Conservation (phyloP, 1,139 yeast genomes). For the Pichia sp. region DNA sequence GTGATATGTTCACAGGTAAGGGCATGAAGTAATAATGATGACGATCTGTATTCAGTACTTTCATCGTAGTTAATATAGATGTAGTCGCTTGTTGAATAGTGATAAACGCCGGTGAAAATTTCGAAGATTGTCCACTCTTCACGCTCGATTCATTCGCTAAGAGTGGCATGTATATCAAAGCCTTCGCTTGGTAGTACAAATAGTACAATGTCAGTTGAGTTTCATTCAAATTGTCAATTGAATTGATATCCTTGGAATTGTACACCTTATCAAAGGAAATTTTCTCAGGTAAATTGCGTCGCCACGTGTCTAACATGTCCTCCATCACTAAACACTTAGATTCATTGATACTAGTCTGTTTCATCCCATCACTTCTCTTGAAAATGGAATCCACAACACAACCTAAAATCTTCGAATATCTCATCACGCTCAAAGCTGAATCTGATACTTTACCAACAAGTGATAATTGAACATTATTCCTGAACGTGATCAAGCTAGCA, state of each 20-base stretch:
- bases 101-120: slow-evolving; percentile 51
- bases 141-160: slow-evolving; percentile 38
- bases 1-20: slow-evolving; percentile 62
- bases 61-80: slow-evolving; percentile 54
- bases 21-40: slow-evolving; percentile 41
- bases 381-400: slow-evolving; percentile 61
- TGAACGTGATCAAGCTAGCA: slow-evolving; percentile 43
- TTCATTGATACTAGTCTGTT: slow-evolving; percentile 24
- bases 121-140: slow-evolving; percentile 14
- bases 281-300: slow-evolving; percentile 57
- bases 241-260: slow-evolving; percentile 47
- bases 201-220: slow-evolving; percentile 56
- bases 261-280: slow-evolving; percentile 57
- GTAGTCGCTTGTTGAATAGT: slow-evolving; percentile 67
- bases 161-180: slow-evolving; percentile 73
- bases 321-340: slow-evolving; percentile 45
- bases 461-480: slow-evolving; percentile 46
- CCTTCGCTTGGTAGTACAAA: slow-evolving; percentile 71
- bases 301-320: slow-evolving; percentile 72
- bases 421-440: slow-evolving; percentile 55
- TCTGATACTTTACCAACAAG: slow-evolving; percentile 65
- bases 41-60: slow-evolving; percentile 38
- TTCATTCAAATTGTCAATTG: slow-evolving; percentile 36
- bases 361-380: slow-evolving; percentile 33
- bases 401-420: slow-evolving; percentile 69